phyloP scores from a whole-genome alignment of 495 filamentous ascomycete species.

The Xylaria bambusicola region DNA sequence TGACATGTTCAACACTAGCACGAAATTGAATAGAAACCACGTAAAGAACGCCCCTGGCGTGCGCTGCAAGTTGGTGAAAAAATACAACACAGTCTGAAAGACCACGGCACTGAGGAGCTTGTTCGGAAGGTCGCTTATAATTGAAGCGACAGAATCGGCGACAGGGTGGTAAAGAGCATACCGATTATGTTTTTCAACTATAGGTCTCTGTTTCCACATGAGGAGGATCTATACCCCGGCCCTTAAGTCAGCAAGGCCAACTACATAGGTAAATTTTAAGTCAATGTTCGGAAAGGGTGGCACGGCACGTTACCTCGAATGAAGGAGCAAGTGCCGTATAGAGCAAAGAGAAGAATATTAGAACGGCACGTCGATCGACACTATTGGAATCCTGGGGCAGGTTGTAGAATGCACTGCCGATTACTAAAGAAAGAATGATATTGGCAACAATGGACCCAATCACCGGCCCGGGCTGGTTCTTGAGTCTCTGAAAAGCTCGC shows the following conservation, averaged over 20 bases:
- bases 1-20: no score
- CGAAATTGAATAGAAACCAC: no score
- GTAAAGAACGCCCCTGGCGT: no score
- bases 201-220: constrained; percentile 59
- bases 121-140: constrained; percentile 60
- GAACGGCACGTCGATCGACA: constrained; percentile 60
- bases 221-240: constrained; percentile 53
- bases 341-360: constrained; percentile 71
- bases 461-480: no score
- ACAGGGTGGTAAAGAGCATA: constrained; percentile 68
- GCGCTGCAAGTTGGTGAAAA: no score
- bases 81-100: constrained; percentile 61
- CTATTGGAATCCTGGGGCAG: constrained; percentile 51
- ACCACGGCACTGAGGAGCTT: constrained; percentile 47
- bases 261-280: no score
- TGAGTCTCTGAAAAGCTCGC: no score
- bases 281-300: no score
- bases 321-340: constrained; percentile 65
- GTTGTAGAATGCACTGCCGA: constrained; percentile 70
- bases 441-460: constrained; percentile 61
- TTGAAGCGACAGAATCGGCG: constrained; percentile 57
- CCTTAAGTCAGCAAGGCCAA: constrained; percentile 17
- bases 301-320: constrained; percentile 61
- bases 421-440: constrained; percentile 60
- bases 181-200: constrained; percentile 65